Base-by-base conservation (phyloP, 805 yeast genomes). In the Starmerella scarabaei region DNA sequence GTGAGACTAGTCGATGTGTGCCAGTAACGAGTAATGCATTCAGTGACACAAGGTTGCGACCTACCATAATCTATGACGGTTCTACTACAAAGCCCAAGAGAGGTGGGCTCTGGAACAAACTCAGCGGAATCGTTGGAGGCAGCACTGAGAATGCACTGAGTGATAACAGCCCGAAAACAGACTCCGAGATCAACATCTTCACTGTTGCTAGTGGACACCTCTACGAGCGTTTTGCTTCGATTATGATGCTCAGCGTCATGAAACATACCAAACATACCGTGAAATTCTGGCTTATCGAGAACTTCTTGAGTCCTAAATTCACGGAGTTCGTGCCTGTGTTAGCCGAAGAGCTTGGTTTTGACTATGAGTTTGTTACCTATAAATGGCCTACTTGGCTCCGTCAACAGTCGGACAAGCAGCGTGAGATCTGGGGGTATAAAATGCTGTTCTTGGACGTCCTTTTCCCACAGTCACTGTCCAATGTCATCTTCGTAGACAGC, bases 351-450 rank as follows among this genome's bases (percentile, higher is more conserved):
- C 72, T 71, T 53, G 73, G 74, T 1, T 80, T 82, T 53, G 69
- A 77, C 36, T 81, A 77, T 53, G 88, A 84, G 52, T 59, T 84
- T 33, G 66, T 91, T n/a, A 73, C 80, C 1, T 88, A 81, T 58
- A 78, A 80, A 47, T 88, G 98, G 98, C 98, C 98, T 12, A 58
- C 65, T 8, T 88, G 96, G 94, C 64, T 88, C 17, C 69, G 86
- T 36, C 68, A 69, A 3, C 97, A 88, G 60, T 59, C 77, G 28
- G 88, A 80, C 48, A 73, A 73, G 52, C 85, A 78, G 53, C 67
- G 95, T 45, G 74, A 77, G 3, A 73, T 84, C 37, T 82, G 94
- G 85, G 94, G 91, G 3, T 82, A 80, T 55, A 88, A 88, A 57
- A 77, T 86, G 27, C 61, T 88, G 37, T 84, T 88, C 52, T 61